Evolutionary conservation across 108 stramenopile genomes (phyloP).

Genomic region (Nitzschia palea): DNA sequence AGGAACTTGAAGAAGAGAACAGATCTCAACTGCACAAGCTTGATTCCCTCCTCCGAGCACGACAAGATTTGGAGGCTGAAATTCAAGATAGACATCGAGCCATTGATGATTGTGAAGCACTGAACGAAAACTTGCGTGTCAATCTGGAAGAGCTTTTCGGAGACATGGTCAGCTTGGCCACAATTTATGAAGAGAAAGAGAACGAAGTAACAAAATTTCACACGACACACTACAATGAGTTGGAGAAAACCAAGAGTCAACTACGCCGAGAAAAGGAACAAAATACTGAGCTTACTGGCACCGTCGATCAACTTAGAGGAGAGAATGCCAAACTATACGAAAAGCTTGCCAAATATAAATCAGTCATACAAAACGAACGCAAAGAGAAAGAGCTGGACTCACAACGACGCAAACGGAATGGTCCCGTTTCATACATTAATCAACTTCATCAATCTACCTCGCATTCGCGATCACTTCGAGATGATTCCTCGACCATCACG

Average conservation of each 20-base stretch:
- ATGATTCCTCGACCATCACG: background rate
- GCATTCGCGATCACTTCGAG: background rate
- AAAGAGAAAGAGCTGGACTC: constrained; percentile 19
- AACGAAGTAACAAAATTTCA: constrained; percentile 1
- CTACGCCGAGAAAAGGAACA: constrained; percentile 9
- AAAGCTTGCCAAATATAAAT: constrained; percentile 36
- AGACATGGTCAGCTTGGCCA: constrained; percentile 38
- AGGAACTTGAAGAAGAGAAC: background rate
- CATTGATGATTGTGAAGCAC: background rate
- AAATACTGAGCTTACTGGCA: constrained; percentile 22
- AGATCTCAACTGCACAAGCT: background rate
- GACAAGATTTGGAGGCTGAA: background rate
- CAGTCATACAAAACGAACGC: constrained; percentile 32
- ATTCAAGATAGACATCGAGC: background rate
- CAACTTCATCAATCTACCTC: constrained; percentile 42
- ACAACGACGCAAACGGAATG: constrained; percentile 24
- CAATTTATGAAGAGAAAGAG: constrained; percentile 30
- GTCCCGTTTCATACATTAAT: constrained; percentile 64
- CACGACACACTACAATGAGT: background rate
- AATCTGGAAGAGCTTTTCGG: constrained; percentile 44
- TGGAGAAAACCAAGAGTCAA: constrained; percentile 14
- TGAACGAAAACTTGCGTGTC: constrained; percentile 16
- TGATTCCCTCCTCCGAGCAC: background rate
- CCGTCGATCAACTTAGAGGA: constrained; percentile 6
- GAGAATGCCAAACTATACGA: constrained; percentile 38